phyloP scores from a whole-genome alignment of 2,329 filamentous ascomycete species.

The Botrytis aclada region DNA sequence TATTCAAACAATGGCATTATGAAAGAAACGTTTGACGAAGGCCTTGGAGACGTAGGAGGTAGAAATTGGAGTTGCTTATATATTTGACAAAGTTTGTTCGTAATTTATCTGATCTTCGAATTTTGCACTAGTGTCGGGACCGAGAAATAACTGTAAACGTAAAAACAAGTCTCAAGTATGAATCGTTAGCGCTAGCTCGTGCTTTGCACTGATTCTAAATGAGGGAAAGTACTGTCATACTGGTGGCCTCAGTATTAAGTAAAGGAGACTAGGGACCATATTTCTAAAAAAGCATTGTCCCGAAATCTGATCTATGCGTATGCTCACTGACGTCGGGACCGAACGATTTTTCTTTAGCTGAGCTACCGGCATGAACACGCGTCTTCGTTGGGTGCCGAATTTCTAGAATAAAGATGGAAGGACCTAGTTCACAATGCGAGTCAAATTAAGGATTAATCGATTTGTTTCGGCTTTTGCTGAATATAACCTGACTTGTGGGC shows the following conservation, averaged over 20 bases:
- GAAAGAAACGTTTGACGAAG: background rate
- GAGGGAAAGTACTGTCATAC: background rate
- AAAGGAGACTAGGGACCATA: background rate
- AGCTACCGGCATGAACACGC: background rate
- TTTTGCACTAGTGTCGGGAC: background rate
- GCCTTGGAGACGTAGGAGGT: background rate
- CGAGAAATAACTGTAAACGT: background rate
- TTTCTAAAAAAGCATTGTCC: background rate
- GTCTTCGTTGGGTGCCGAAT: background rate
- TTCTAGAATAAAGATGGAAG: background rate
- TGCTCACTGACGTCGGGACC: background rate
- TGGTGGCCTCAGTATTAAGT: background rate
- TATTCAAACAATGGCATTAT: background rate
- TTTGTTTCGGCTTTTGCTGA: background rate
- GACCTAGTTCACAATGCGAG: background rate
- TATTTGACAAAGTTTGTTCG: background rate
- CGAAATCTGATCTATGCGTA: background rate
- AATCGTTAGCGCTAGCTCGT: background rate
- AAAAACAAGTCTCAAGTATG: background rate
- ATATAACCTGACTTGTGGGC: background rate
- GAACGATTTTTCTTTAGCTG: background rate
- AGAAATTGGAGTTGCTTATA: background rate
- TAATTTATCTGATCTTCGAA: background rate
- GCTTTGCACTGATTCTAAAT: background rate
- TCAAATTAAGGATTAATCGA: background rate